Evolutionary conservation across 2,329 filamentous ascomycete species (phyloP).

Genomic region (Colletotrichum noveboracense): DNA sequence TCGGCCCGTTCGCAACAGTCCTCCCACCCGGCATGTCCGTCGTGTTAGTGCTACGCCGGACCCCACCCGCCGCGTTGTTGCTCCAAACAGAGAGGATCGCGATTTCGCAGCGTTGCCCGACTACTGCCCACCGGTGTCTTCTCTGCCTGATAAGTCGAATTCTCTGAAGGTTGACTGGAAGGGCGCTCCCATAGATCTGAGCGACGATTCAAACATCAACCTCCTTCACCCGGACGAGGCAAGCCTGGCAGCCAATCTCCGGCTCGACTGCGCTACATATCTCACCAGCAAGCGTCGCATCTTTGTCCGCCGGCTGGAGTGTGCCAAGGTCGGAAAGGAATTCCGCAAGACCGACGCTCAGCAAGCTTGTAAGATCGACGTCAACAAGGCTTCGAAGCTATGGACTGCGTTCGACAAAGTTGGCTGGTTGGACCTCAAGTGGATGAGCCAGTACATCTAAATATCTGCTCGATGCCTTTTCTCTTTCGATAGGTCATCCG

Average conservation of each 20-base stretch:
- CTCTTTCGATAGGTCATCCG: conserved; percentile 22
- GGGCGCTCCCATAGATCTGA: conserved; percentile 78
- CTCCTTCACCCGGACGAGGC: conserved; percentile 82
- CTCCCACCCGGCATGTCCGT: conserved; percentile 29
- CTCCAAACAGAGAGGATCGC: conserved; percentile 80
- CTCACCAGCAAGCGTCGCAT: conserved; percentile 92
- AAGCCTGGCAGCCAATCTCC: conserved; percentile 75
- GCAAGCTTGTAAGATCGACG: conserved; percentile 96
- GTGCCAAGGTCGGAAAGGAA: conserved; percentile 73
- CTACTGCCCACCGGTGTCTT: conserved; percentile 72
- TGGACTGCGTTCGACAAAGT: conserved; percentile 90
- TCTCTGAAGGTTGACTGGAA: conserved; percentile 88
- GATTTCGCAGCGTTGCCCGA: conserved; percentile 77
- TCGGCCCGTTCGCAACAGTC: conserved; percentile 39
- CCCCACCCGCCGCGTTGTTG: conserved; percentile 55
- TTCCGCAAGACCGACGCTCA: conserved; percentile 96
- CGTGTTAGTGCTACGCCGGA: conserved; percentile 54
- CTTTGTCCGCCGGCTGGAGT: conserved; percentile 77
- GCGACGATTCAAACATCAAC: conserved; percentile 70
- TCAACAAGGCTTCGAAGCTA: conserved; percentile 94
- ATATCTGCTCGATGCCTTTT: not conserved
- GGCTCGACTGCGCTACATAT: conserved; percentile 87
- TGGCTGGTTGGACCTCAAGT: conserved; percentile 73
- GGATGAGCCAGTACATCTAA: conserved; percentile 44
- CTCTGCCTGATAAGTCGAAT: conserved; percentile 70